Base-by-base conservation (phyloP, 257 asterid species). In the Solanum infundibuliforme region DNA sequence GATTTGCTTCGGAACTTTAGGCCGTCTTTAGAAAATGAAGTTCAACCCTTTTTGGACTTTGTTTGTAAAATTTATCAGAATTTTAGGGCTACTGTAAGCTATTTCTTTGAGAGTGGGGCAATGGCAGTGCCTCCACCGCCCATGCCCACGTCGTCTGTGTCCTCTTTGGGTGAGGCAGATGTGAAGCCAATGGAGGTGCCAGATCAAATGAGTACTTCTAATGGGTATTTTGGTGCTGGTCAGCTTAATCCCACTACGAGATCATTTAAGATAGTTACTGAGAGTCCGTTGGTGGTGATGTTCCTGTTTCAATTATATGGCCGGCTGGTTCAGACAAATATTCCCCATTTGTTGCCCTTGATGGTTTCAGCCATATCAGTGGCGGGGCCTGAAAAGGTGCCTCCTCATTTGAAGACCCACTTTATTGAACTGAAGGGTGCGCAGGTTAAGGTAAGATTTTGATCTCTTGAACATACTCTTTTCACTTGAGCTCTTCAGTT, bases 231-330 rank as follows among this genome's bases (percentile, higher is more conserved):
- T 88, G 95, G 87, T 23, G 86, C 94, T n/a, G 98, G 98, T 86
- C 96, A 92, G 91, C 98, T 97, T 77, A 97, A 97, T 92, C 98
- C 99, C n/a, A 97, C 98, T 89, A 92, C 98, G 6, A 94, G 99
- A 93, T 97, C 99, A 5, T 97, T 97, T 88, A 97, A 96, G 94
- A 95, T 97, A 87, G 98, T 97, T 73, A 97, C 99, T 1, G 99
- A 97, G 98, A 96, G 98, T 93, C 99, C 99, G 1, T 88, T 97
- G 93, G 99, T 96, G 87, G 99, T 97, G 89, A 97, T 97, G 99
- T 97, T 97, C 89, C 94, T 97, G 29, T 97, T 97, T 93, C 99
- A 97, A 94, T 86, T 96, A 93, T 97, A 96, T 87, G 90, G 98
- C 79, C 93, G 99, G 90, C 98, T 97, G 89, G 99, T 97, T 90